These are phyloP conservation scores for Fusarium torreyae DNA, from an alignment of 2,329 filamentous ascomycete species.

Conservation along the genomic window DNA sequence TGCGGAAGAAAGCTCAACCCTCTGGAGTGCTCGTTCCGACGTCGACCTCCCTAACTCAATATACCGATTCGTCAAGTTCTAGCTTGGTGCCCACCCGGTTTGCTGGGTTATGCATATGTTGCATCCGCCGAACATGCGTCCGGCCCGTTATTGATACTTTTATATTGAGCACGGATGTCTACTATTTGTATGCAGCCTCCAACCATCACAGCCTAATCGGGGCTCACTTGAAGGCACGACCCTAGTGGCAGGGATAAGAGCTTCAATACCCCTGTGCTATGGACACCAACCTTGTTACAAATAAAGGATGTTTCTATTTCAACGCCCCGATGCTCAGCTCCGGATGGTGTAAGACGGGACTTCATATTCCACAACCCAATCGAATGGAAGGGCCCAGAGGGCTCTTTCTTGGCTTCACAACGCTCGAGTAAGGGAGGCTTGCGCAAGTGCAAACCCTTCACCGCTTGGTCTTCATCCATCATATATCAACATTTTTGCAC, in stretches of 20 bases:
- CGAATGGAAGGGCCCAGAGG: slow-evolving; percentile 4
- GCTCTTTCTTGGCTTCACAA: not conserved
- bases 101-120: slow-evolving; percentile 12
- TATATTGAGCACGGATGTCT: slow-evolving; percentile 1
- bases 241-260: slow-evolving; percentile 6
- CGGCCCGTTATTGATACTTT: not conserved
- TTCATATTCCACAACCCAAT: not conserved
- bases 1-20: not conserved
- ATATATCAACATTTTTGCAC: slow-evolving; percentile 7
- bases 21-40: slow-evolving; percentile 18
- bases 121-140: slow-evolving; percentile 7
- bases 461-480: slow-evolving; percentile 19
- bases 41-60: slow-evolving; percentile 11
- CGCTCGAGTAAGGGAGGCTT: not conserved
- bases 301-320: slow-evolving; percentile 2
- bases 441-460: slow-evolving; percentile 11
- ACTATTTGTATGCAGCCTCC: slow-evolving; percentile 2
- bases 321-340: slow-evolving; percentile 1
- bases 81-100: slow-evolving; percentile 7
- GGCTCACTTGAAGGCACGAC: slow-evolving; percentile 1
- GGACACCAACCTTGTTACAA: slow-evolving; percentile 18
- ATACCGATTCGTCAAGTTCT: slow-evolving; percentile 4
- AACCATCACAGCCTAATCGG: slow-evolving; percentile 3
- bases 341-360: not conserved
- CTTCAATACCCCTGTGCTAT: not conserved